Percentiles rank a stretch among this genome's conserved stretches.
Conservation (phyloP, 2,329 filamentous ascomycete species). For the Lasiodiplodia citricola region DNA sequence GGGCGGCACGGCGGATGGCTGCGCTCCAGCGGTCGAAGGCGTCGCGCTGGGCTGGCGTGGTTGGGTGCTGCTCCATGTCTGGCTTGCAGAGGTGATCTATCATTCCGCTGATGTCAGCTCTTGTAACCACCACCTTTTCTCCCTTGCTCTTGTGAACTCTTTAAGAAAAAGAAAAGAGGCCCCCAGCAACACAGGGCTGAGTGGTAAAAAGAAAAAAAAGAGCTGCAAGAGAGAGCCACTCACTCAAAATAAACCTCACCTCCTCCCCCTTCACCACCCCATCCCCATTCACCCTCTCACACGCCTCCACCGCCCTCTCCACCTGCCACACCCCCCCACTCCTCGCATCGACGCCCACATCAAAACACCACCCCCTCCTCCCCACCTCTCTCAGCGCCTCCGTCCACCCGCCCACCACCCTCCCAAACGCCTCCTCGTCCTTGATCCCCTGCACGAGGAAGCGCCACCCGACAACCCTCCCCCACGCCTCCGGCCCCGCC, state of each 20-base stretch:
- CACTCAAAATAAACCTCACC: constrained; percentile 73
- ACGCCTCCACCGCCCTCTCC: constrained; percentile 42
- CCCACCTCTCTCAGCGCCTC: constrained; percentile 72
- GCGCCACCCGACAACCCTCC: constrained; percentile 76
- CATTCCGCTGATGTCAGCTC: not conserved
- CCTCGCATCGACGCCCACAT: constrained; percentile 82
- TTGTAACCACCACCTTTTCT: not conserved
- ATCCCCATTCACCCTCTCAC: constrained; percentile 52
- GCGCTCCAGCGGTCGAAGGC: constrained; percentile 72
- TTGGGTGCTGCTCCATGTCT: constrained; percentile 65
- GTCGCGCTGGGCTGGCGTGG: constrained; percentile 48
- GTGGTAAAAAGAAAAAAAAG: not conserved
- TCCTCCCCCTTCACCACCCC: constrained; percentile 64
- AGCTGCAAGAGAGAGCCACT: constrained; percentile 38
- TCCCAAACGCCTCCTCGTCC: constrained; percentile 42
- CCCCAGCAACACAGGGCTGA: no score
- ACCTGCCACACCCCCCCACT: constrained; percentile 71
- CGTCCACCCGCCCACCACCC: constrained; percentile 61
- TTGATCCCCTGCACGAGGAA: constrained; percentile 72
- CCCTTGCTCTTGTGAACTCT: not conserved
- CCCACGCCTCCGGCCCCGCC: constrained; percentile 67
- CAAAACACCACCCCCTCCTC: constrained; percentile 71
- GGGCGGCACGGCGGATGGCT: constrained; percentile 70
- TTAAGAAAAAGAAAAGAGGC: not conserved
- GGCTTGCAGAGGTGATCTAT: constrained; percentile 91